phyloP scores from a whole-genome alignment of 306 rosid genomes.

The Rosa persica region DNA sequence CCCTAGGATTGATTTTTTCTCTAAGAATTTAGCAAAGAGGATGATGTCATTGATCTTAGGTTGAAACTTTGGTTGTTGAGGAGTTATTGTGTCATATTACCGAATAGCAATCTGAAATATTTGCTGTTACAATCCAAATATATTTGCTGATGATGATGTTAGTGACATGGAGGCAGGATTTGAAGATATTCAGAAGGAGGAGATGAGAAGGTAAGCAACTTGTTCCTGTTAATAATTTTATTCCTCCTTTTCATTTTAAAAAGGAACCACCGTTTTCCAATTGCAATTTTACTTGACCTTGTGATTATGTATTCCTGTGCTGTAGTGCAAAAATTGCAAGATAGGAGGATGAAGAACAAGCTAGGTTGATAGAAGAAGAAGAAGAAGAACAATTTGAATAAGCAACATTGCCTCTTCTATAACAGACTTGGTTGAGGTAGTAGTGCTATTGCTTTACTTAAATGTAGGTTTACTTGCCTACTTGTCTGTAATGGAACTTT shows the following conservation, averaged over 20 bases:
- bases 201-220: slow-evolving; percentile 58
- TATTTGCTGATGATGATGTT: slow-evolving; percentile 43
- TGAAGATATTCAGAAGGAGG: slow-evolving; percentile 74
- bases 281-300: neutral
- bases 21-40: neutral
- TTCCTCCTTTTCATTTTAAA: neutral
- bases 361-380: slow-evolving; percentile 47
- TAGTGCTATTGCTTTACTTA: neutral
- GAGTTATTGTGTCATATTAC: neutral
- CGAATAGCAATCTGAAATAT: neutral
- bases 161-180: slow-evolving; percentile 81
- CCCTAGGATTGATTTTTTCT: no score
- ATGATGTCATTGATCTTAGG: neutral
- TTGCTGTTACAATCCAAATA: slow-evolving; percentile 65
- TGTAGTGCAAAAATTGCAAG: slow-evolving; percentile 49
- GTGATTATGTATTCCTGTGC: neutral
- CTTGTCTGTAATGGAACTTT: no score
- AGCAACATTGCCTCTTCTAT: neutral
- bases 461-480: no score
- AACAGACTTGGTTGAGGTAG: neutral
- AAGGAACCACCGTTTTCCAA: neutral
- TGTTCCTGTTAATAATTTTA: neutral
- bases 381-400: slow-evolving; percentile 34
- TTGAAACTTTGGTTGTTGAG: neutral
- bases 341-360: slow-evolving; percentile 69